Percentiles rank a stretch among this genome's conserved stretches.
These are phyloP conservation scores for Claviceps quebecensis DNA, from an alignment of 2,329 filamentous ascomycete genomes.

Conservation along the genomic window DNA sequence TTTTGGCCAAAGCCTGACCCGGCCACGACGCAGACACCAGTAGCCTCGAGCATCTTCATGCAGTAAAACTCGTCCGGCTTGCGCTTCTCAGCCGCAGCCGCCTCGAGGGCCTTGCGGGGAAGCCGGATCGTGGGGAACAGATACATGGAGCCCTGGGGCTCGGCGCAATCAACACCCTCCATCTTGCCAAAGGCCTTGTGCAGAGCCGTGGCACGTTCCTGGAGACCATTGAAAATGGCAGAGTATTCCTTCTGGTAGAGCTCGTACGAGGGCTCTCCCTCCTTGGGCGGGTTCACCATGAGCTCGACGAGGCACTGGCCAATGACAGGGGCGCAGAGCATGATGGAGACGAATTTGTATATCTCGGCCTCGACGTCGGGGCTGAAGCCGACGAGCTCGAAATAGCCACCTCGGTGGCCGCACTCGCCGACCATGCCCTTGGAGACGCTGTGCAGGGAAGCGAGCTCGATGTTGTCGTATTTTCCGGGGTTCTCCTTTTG, in stretches of 20 bases:
- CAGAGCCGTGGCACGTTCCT: slow-evolving; percentile 66
- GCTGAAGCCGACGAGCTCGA: slow-evolving; percentile 87
- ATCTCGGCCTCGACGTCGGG: slow-evolving; percentile 76
- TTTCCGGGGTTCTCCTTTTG: slow-evolving; percentile 61
- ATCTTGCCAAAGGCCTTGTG: slow-evolving; percentile 85
- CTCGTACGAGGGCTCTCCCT: slow-evolving; percentile 70
- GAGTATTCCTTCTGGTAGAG: slow-evolving; percentile 80
- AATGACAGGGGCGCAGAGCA: slow-evolving; percentile 86
- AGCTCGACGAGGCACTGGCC: slow-evolving; percentile 94
- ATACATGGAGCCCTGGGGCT: slow-evolving; percentile 94
- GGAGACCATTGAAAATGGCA: slow-evolving; percentile 64
- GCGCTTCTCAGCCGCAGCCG: slow-evolving; percentile 60
- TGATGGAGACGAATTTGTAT: slow-evolving; percentile 98
- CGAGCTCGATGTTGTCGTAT: slow-evolving; percentile 79
- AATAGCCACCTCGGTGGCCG: slow-evolving; percentile 93
- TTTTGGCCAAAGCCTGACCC: slow-evolving; percentile 91
- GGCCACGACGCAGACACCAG: slow-evolving; percentile 86
- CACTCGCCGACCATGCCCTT: slow-evolving; percentile 99
- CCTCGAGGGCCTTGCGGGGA: slow-evolving; percentile 59
- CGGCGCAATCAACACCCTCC: slow-evolving; percentile 87
- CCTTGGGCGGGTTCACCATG: slow-evolving; percentile 88
- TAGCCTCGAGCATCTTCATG: slow-evolving; percentile 78
- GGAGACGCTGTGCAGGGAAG: slow-evolving; percentile 81
- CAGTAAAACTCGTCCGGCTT: slow-evolving; percentile 88
- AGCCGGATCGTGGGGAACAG: slow-evolving; percentile 90